Base-by-base conservation (phyloP, 1,139 yeast species). In the Starmera stellimalicola region DNA sequence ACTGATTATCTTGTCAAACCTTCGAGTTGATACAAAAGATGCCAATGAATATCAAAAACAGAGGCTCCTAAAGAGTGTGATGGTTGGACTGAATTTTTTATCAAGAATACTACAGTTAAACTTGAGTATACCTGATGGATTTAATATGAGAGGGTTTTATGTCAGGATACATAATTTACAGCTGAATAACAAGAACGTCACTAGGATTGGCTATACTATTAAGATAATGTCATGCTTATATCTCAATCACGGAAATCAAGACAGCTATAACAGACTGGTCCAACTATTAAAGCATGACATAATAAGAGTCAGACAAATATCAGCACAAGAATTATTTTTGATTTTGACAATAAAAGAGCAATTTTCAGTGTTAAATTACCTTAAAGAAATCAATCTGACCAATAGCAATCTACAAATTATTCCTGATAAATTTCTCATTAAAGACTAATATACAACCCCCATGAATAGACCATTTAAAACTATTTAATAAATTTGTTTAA, bases 121-220 rank as follows among this genome's bases (percentile, higher is more conserved):
- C 31, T 31, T 53, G 30, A 25, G 40, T 3, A 47, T 70, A 11
- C 67, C 69, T 0, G 27, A 29, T 0, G 40, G 35, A 0, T 68
- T 69, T 37, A 61, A 60, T 30, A 53, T 60, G 29, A 50, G 58
- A 17, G 62, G 67, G 0, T 50, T 76, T 3, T 77, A 58, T 42
- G 63, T 71, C 2, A 62, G 76, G 36, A 52, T 71, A n/a, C 73
- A 69, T 54, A 77, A 78, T 47, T 48, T 77, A 26, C 79, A 74
- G 41, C 56, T 73, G 27, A 66, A 66, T 37, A 69, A 73, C 1
- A 48, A 58, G 6, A 67, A 61, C 33, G 32, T 53, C 3, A 42
- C 46, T 0, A 50, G 73, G 26, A 49, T 63, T 5, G 53, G 47
- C 6, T 50, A 55, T 7, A 62, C 63, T 1, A 40, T 69, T 16